These are phyloP conservation scores for Coniochaeta ligniaria DNA, from an alignment of 2,329 filamentous ascomycete genomes.

Conservation along the genomic window DNA sequence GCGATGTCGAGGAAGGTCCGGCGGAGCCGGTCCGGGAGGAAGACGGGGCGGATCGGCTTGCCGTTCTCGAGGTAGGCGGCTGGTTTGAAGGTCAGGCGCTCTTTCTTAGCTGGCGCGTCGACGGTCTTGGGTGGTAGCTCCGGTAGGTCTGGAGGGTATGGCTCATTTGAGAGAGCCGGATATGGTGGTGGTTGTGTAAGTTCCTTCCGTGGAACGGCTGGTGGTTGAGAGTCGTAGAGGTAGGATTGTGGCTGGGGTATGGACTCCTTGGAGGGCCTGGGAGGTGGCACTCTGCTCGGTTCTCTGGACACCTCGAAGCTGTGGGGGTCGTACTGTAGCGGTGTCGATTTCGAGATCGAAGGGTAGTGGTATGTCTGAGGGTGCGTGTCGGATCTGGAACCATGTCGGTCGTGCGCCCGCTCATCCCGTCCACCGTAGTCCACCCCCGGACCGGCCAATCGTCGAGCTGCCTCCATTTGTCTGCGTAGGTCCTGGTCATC, in stretches of 20 bases:
- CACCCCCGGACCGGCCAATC: constrained; percentile 31
- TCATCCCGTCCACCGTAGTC: constrained; percentile 10
- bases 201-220: constrained; percentile 23
- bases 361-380: constrained; percentile 45
- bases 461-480: constrained; percentile 47
- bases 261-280: constrained; percentile 29
- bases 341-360: constrained; percentile 43
- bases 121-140: constrained; percentile 23
- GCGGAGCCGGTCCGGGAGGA: constrained; percentile 72
- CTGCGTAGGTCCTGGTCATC: constrained; percentile 38
- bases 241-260: constrained; percentile 3
- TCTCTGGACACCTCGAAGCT: constrained; percentile 18
- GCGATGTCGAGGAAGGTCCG: constrained; percentile 68
- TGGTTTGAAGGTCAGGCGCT: constrained; percentile 71
- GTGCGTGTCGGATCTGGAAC: constrained; percentile 5
- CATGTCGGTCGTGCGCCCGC: background rate
- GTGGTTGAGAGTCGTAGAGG: constrained; percentile 9
- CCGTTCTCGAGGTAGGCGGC: constrained; percentile 88
- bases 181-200: constrained; percentile 14
- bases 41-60: constrained; percentile 76
- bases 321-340: constrained; percentile 36
- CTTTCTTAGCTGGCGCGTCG: constrained; percentile 32
- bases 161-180: constrained; percentile 14
- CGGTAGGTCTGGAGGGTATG: constrained; percentile 7
- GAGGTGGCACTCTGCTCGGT: constrained; percentile 19